phyloP scores from a whole-genome alignment of 768 basidiomycete genomes.

The Tulasnella sp. region DNA sequence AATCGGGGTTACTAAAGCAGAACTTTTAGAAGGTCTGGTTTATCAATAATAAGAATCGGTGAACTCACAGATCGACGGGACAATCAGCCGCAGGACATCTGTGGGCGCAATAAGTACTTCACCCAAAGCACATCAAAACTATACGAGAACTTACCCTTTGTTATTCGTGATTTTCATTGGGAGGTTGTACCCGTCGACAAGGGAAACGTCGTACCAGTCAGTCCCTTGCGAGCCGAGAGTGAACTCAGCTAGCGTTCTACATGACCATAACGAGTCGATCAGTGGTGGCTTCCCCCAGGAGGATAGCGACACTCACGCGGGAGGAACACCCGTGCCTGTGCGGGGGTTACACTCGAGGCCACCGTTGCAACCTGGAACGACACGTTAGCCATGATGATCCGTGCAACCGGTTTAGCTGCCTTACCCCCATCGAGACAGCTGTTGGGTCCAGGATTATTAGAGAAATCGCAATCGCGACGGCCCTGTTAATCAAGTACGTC shows the following conservation, averaged over 20 bases:
- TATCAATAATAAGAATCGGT: background rate
- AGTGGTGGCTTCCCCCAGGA: background rate
- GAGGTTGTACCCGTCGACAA: conserved; percentile 20
- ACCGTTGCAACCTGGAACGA: conserved; percentile 22
- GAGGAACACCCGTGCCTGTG: conserved; percentile 29
- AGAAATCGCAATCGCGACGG: conserved; percentile 33
- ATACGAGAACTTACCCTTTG: background rate
- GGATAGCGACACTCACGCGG: conserved; percentile 8
- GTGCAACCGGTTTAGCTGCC: too few species aligned
- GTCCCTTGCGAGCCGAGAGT: conserved; percentile 15
- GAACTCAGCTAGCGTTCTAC: conserved; percentile 18
- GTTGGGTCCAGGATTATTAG: conserved; percentile 25
- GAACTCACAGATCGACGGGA: background rate
- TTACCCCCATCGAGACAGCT: conserved; percentile 32
- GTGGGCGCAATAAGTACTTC: background rate
- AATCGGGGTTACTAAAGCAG: background rate
- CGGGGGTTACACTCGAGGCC: conserved; percentile 29
- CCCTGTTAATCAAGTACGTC: conserved; percentile 20
- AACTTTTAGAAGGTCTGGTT: background rate
- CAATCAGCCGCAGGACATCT: conserved; percentile 5
- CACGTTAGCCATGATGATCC: too few species aligned
- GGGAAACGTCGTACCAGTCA: conserved; percentile 18
- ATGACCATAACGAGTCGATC: background rate
- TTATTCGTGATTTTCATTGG: conserved; percentile 18
- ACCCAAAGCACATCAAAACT: background rate